These are phyloP conservation scores for Naganishia sp. DNA, from an alignment of 1,284 basidiomycete species.

Conservation along the genomic window DNA sequence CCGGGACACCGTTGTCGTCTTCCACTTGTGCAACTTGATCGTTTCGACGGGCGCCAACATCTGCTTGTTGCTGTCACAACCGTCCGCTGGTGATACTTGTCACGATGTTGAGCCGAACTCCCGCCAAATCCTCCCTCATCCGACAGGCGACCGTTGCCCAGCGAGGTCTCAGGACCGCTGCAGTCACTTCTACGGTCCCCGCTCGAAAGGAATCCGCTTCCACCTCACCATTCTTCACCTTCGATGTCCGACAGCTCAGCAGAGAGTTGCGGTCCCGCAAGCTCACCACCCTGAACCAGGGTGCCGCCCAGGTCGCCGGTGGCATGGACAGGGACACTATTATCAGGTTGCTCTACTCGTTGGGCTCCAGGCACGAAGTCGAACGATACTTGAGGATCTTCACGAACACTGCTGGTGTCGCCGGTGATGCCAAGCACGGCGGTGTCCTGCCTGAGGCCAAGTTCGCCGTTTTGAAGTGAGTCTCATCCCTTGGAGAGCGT, in stretches of 20 bases:
- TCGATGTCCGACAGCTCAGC: slow-evolving; percentile 50
- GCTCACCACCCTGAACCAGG: slow-evolving; percentile 38
- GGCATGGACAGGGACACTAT: slow-evolving; percentile 73
- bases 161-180: slow-evolving; percentile 12
- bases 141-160: slow-evolving; percentile 16
- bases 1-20: not conserved
- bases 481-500: slow-evolving; percentile 1
- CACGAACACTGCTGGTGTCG: slow-evolving; percentile 78
- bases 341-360: slow-evolving; percentile 87
- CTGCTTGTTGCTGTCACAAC: too few species aligned
- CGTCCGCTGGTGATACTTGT: not conserved
- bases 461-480: slow-evolving; percentile 83
- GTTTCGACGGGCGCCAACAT: too few species aligned
- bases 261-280: slow-evolving; percentile 52
- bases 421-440: slow-evolving; percentile 57
- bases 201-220: slow-evolving; percentile 12
- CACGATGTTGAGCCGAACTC: slow-evolving; percentile 29
- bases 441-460: slow-evolving; percentile 64
- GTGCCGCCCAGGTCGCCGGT: slow-evolving; percentile 40
- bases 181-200: not conserved
- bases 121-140: slow-evolving; percentile 22
- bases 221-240: slow-evolving; percentile 40
- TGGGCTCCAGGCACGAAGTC: slow-evolving; percentile 92
- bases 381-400: slow-evolving; percentile 96
- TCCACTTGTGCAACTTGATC: too few species aligned